Evolutionary conservation across 495 filamentous ascomycete species (phyloP).

Genomic region (Oleoguttula mirabilis): DNA sequence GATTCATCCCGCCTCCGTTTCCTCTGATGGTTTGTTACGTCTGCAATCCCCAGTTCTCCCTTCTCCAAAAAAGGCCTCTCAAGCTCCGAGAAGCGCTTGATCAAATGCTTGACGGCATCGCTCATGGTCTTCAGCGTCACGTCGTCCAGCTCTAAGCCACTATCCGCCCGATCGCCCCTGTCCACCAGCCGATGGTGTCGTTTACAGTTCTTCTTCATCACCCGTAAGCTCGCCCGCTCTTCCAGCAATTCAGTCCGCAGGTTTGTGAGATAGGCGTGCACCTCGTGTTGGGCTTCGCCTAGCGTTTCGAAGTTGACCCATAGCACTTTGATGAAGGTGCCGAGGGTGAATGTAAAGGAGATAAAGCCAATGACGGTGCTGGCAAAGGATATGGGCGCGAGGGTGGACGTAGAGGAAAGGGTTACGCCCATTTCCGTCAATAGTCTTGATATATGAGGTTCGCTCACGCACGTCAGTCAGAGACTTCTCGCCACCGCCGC

Average conservation of each 20-base stretch:
- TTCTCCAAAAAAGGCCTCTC: constrained; percentile 24
- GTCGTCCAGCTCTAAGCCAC: constrained; percentile 11
- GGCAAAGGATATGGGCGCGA: constrained; percentile 19
- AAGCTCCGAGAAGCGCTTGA: constrained; percentile 17
- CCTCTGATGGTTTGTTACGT: constrained; percentile 1
- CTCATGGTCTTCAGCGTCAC: constrained; percentile 17
- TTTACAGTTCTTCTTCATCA: constrained; percentile 10
- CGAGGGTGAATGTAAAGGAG: constrained; percentile 26
- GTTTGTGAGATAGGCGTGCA: constrained; percentile 22
- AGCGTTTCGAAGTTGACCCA: constrained; percentile 23
- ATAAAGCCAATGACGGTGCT: constrained; percentile 22
- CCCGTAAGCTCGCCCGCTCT: constrained; percentile 20
- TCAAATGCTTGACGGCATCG: constrained; percentile 18
- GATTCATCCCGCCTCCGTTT: constrained; percentile 4
- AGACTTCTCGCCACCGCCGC: too few relatives aligned
- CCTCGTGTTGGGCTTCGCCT: constrained; percentile 18
- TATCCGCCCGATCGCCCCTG: background rate
- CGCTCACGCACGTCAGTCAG: too few relatives aligned
- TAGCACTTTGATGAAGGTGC: constrained; percentile 22
- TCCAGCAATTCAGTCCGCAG: constrained; percentile 25
- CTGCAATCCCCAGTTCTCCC: constrained; percentile 12
- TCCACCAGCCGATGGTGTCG: constrained; percentile 1
- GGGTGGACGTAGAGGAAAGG: constrained; percentile 18
- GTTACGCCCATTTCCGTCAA: constrained; percentile 5
- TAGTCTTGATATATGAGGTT: too few relatives aligned